Percentiles rank a stretch among this genome's conserved stretches.
Conservation (phyloP, 495 filamentous ascomycete genomes). For the Lentithecium fluviatile region DNA sequence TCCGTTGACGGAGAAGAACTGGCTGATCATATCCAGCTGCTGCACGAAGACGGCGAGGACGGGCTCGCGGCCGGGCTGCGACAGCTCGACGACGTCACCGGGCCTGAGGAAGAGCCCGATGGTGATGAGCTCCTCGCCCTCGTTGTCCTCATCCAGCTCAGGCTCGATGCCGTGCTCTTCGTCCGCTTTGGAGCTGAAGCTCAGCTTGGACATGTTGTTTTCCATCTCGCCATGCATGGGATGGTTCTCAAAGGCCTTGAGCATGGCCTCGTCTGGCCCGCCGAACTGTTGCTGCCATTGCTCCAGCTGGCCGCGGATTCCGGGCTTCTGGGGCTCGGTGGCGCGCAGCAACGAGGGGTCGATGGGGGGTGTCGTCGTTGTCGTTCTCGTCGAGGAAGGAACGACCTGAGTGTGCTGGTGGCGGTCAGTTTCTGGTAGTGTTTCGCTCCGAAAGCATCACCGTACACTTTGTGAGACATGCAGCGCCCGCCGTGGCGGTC, state of each 20-base stretch:
- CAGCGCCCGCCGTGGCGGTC: background rate
- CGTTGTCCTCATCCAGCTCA: slow-evolving; percentile 12
- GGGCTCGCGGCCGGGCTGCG: slow-evolving; percentile 51
- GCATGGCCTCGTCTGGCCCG: slow-evolving; percentile 25
- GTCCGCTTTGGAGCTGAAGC: slow-evolving; percentile 10
- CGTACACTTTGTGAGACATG: background rate
- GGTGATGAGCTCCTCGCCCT: slow-evolving; percentile 20
- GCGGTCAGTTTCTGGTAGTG: no score
- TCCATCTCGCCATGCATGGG: slow-evolving; percentile 9
- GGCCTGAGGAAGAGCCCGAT: slow-evolving; percentile 50
- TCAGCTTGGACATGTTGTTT: slow-evolving; percentile 34
- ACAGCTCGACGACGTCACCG: slow-evolving; percentile 72
- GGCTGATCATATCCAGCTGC: slow-evolving; percentile 57
- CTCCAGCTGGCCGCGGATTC: slow-evolving; percentile 42
- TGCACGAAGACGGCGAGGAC: slow-evolving; percentile 69
- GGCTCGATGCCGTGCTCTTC: slow-evolving; percentile 7
- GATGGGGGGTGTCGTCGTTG: background rate
- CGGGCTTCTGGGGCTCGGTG: background rate
- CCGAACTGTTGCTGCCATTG: slow-evolving; percentile 43
- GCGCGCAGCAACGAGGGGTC: background rate
- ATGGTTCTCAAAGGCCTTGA: slow-evolving; percentile 22
- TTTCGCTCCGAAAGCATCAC: no score
- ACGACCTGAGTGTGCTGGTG: background rate
- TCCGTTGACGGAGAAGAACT: slow-evolving; percentile 72
- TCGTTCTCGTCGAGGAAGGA: background rate